A percentile compares a stretch with the other conserved stretches of the same genome.
These are phyloP conservation scores for Suillus spraguei DNA, from an alignment of 768 basidiomycete genomes.

Conservation along the genomic window DNA sequence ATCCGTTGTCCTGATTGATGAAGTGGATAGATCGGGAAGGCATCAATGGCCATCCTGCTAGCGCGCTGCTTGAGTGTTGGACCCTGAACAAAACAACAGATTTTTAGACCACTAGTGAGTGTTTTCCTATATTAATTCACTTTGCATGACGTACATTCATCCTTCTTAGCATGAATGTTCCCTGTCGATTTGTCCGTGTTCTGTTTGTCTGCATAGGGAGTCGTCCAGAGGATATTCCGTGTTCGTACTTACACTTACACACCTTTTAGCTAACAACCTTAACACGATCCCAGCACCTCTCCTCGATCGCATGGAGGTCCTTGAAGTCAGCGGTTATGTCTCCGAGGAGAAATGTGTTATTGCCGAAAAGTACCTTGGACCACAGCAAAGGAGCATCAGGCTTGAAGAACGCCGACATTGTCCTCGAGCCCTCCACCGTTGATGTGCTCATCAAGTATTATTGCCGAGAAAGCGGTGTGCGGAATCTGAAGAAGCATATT, in stretches of 20 bases:
- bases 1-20: conserved; percentile 94
- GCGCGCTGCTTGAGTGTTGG: conserved; percentile 89
- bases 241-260: conserved; percentile 16
- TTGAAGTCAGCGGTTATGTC: conserved; percentile 94
- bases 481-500: conserved; percentile 97
- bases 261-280: conserved; percentile 73
- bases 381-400: conserved; percentile 95
- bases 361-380: conserved; percentile 84
- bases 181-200: conserved; percentile 96
- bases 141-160: neutral
- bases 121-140: conserved; percentile 37
- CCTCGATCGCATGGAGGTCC: conserved; percentile 94
- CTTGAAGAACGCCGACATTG: conserved; percentile 81
- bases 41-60: conserved; percentile 90
- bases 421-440: conserved; percentile 74
- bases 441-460: conserved; percentile 95
- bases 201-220: conserved; percentile 92
- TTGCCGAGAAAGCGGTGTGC: conserved; percentile 94
- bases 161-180: conserved; percentile 82
- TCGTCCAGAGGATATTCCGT: conserved; percentile 13
- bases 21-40: conserved; percentile 93
- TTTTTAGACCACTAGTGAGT: conserved; percentile 95
- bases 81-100: conserved; percentile 92
- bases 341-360: conserved; percentile 91
- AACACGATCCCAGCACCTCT: conserved; percentile 94